Conservation (phyloP, 2,329 filamentous ascomycete genomes). For the Cylindrodendrum hubeiense region DNA sequence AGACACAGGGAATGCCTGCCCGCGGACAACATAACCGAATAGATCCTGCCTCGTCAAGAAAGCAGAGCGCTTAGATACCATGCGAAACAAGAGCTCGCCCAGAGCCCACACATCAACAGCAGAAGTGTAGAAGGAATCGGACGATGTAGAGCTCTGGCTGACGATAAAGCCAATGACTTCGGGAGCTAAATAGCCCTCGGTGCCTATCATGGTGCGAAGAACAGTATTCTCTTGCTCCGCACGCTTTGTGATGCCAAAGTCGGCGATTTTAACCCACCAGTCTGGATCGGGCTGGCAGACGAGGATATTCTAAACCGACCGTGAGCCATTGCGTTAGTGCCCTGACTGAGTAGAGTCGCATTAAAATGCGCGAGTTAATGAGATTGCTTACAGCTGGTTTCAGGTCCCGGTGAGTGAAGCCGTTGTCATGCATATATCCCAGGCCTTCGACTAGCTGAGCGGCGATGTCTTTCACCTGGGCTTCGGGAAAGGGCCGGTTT, state of each 20-base stretch:
- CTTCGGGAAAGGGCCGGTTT: neutral
- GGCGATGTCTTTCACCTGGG: neutral
- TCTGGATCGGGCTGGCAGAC: neutral
- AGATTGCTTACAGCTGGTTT: neutral
- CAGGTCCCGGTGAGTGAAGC: constrained; percentile 6
- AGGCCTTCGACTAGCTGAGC: constrained; percentile 1
- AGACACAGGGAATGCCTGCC: neutral
- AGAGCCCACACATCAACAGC: constrained; percentile 6
- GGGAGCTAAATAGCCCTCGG: neutral
- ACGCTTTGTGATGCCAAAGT: constrained; percentile 17
- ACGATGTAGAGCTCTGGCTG: neutral
- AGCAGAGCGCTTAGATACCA: neutral
- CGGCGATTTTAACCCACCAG: constrained; percentile 9
- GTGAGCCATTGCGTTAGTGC: neutral
- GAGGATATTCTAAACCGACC: constrained; percentile 6
- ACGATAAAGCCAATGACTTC: neutral
- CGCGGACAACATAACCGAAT: neutral
- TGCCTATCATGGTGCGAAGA: neutral
- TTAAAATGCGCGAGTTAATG: neutral
- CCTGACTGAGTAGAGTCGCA: neutral
- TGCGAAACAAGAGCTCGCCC: neutral
- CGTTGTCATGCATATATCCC: neutral
- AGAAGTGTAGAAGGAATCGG: neutral
- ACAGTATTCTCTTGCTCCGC: neutral
- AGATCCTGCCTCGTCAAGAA: neutral